A percentile compares a stretch with the other conserved stretches of the same genome.
Evolutionary conservation across 129 eudicot genomes (phyloP).

Genomic region (Artemisia tridentata): DNA sequence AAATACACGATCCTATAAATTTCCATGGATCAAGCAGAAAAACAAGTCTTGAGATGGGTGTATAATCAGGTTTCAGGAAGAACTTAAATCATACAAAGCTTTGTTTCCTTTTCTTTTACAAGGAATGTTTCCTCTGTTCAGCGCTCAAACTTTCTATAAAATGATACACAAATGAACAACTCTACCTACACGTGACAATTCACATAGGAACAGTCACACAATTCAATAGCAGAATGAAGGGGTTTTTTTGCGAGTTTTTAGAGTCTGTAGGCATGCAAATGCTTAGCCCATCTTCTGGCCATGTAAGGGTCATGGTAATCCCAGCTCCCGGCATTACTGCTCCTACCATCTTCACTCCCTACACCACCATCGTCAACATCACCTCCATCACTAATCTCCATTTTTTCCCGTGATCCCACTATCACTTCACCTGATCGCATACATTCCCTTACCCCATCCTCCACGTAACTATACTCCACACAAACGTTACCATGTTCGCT

Average conservation of each 20-base stretch:
- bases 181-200: slow-evolving; percentile 2
- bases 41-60: not conserved
- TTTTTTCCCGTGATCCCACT: slow-evolving; percentile 45
- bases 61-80: not conserved
- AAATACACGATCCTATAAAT: too few species aligned
- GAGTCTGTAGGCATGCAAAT: slow-evolving; percentile 68
- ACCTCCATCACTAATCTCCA: slow-evolving; percentile 23
- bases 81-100: not conserved
- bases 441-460: slow-evolving; percentile 46
- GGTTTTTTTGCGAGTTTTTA: slow-evolving; percentile 21
- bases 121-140: slow-evolving; percentile 10
- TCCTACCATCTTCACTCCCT: slow-evolving; percentile 41
- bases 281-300: slow-evolving; percentile 99
- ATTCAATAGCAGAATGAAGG: slow-evolving; percentile 6
- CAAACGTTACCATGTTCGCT: slow-evolving; percentile 39
- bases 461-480: slow-evolving; percentile 70
- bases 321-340: slow-evolving; percentile 63
- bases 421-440: slow-evolving; percentile 55
- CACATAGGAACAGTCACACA: slow-evolving; percentile 24
- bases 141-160: slow-evolving; percentile 8
- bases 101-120: slow-evolving; percentile 14
- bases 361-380: slow-evolving; percentile 22
- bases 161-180: slow-evolving; percentile 28
- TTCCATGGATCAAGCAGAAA: not conserved
- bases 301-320: slow-evolving; percentile 80